Base-by-base conservation (phyloP, 441 rosid species). In the Flueggea neowawraea region DNA sequence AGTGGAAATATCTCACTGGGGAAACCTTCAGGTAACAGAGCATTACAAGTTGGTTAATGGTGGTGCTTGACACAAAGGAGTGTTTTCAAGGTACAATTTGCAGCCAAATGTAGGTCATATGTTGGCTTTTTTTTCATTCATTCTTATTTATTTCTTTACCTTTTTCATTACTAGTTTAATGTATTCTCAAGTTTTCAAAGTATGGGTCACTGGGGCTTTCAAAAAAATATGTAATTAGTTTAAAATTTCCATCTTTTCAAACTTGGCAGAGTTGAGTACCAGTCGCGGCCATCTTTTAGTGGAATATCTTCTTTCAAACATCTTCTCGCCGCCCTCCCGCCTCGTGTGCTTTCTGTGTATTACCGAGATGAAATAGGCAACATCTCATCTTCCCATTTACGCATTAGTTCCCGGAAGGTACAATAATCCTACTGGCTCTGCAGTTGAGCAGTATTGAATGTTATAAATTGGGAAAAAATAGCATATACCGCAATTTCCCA, bases 1-100 rank as follows among this genome's bases (percentile, higher is more conserved):
- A 70, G 78, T 95, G 54, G 99, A 95, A 76, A 80, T 95, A 78
- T 95, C 99, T 64, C 99, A 95, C 72, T 95, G 99, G 99, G 99
- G 99, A 52, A 95, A 76, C 74, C 54, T 95, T 76, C 99, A 90
- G 82, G 63, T 95, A 49, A 95, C 98, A 39, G 99, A 95, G 77
- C 85, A 81, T 28, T 95, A 90, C 76, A 83, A 62, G 64, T 77
- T 95, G 88, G 85, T 75, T 74, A 98, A 92, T 59, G 95, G 88
- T 10, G 96, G 99, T 73, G 99, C 99, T 31, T 85, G 80, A 7
- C 99, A 88, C 77, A 95, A 86, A 76, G 99, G 98, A 59, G 84
- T 90, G 54, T 95, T 95, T 76, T 95, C 98, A 39, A 88, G 98
- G 99, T 90, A 75, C 36, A 64, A 55, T 69, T 71, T 48, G 47